Base-by-base conservation (phyloP, 1,284 basidiomycete species). In the Waitea zeae region DNA sequence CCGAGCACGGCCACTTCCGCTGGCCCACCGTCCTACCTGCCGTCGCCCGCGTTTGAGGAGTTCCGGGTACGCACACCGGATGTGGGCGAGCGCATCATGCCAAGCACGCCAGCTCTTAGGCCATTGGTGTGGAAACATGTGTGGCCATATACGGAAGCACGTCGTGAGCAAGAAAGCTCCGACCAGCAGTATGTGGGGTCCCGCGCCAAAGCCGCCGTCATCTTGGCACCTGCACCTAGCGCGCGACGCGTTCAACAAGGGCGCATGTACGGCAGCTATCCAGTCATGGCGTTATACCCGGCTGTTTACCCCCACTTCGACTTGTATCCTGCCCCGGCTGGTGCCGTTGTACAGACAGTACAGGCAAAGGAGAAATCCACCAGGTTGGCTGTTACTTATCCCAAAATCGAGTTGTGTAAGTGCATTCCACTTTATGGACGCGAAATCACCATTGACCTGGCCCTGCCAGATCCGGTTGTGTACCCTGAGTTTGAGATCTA, bases 11-110 rank as follows among this genome's bases (percentile, higher is more conserved):
- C 58, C 36, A 68, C 66, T 3, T 62, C 60, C n/a, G 62, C 60
- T 46, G 64, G 64, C 29, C 53, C 59, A 6, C 60, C 62, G 30
- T 60, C 56, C 3, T 62, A 49, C 40, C 60, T 62, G 26, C 49
- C 56, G 7, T 58, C 56, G 32, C 62, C 64, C 11, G 44, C 44
- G 3, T n/a, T n/a, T n/a, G 39, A 49, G 35, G 41, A 40, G 20
- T 14, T 24, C 33, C 43, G 46, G 6, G 39, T 38, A 3, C 34
- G 39, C 9, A 46, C 47, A 1, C 45, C 46, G 3, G 45, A 47
- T 19, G 36, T 49, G 5, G 46, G 39, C 3, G 39, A 38, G 28
- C 24, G 24, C 24, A n/a, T n/a, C n/a, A n/a, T 26, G 9, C n/a
- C n/a, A 7, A 26, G 24, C 24, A 7, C 9, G 7, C 24, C 24